phyloP scores from a whole-genome alignment of 176 grass and related monocot species.

The Ananas comosus region DNA sequence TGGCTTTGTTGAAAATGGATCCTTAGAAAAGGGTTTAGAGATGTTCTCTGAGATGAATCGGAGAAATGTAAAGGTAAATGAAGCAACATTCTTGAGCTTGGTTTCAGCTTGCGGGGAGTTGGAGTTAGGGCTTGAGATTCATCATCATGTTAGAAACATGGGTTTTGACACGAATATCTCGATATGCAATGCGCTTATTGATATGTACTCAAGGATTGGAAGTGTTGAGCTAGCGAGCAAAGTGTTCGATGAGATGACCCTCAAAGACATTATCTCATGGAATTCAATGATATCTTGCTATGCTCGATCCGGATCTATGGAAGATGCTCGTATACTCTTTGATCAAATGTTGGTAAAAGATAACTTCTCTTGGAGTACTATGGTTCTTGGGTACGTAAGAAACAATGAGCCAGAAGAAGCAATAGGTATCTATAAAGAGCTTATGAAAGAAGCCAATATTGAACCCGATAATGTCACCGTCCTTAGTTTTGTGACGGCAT shows the following conservation, averaged over 20 bases:
- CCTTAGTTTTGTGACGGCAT: background rate
- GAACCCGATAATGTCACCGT: conserved; percentile 5
- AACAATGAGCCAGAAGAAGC: conserved; percentile 1
- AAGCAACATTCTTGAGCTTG: conserved; percentile 4
- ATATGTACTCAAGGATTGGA: conserved; percentile 10
- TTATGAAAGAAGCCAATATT: background rate
- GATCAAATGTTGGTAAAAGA: background rate
- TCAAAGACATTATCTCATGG: conserved; percentile 5
- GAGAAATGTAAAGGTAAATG: background rate
- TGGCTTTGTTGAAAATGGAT: background rate
- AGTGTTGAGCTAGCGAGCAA: background rate
- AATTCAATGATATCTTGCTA: conserved; percentile 5
- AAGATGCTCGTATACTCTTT: background rate
- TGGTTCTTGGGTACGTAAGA: conserved; percentile 1
- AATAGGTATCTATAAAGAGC: background rate
- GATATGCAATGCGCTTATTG: conserved; percentile 1
- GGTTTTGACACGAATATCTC: background rate
- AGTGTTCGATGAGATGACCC: background rate
- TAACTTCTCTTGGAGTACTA: conserved; percentile 8
- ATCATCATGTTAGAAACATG: background rate
- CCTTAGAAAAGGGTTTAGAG: background rate
- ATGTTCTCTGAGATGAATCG: background rate
- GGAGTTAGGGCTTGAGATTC: conserved; percentile 6
- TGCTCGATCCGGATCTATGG: conserved; percentile 1
- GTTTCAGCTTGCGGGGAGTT: background rate